phyloP scores from a whole-genome alignment of 495 filamentous ascomycete species.

The Clavariopsis aquatica region DNA sequence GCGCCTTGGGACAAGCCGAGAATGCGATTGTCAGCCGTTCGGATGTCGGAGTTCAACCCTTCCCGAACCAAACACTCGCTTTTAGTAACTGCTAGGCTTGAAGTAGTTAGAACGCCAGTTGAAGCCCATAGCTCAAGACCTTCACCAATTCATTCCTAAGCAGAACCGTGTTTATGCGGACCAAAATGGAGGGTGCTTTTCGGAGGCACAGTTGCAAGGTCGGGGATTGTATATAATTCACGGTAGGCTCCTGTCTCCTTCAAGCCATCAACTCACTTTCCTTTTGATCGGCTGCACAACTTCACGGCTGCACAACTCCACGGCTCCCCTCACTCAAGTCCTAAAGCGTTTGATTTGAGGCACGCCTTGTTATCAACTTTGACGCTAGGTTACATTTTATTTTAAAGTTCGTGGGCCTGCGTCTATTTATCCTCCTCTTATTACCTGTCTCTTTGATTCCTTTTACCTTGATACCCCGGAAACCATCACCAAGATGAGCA shows the following conservation, averaged over 20 bases:
- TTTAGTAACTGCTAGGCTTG: constrained; percentile 3
- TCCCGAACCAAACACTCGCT: background rate
- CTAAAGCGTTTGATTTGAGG: constrained; percentile 21
- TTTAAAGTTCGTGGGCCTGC: background rate
- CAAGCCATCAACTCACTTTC: background rate
- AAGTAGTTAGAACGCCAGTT: background rate
- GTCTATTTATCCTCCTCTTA: constrained; percentile 1
- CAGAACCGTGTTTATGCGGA: background rate
- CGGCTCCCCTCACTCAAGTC: constrained; percentile 20
- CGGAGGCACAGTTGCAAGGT: background rate
- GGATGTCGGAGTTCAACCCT: background rate
- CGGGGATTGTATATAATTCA: background rate
- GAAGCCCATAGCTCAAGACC: constrained; percentile 13
- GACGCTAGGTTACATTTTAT: background rate
- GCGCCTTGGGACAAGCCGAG: background rate
- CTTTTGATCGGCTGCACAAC: background rate
- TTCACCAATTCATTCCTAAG: constrained; percentile 7
- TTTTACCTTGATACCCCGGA: constrained; percentile 10
- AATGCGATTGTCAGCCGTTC: constrained; percentile 14
- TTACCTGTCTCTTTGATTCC: background rate
- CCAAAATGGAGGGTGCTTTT: background rate
- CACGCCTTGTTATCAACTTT: background rate
- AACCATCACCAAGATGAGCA: constrained; percentile 19
- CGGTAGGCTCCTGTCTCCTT: background rate
- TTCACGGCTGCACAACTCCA: background rate